Evolutionary conservation across 768 basidiomycete species (phyloP).

Genomic region (Clitopilus passeckerianus): DNA sequence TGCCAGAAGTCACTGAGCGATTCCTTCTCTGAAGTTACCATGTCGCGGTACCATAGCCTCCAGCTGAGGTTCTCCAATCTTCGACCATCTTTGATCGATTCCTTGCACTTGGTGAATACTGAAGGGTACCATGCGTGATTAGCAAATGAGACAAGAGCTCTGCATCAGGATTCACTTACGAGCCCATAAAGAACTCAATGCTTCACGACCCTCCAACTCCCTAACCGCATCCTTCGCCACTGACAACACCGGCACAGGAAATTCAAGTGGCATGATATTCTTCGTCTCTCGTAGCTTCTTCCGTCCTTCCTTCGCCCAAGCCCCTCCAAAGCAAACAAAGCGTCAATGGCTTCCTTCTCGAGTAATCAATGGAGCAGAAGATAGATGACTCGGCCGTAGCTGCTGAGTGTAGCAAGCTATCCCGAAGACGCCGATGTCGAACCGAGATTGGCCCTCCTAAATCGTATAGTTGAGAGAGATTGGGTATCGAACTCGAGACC

Average conservation of each 20-base stretch:
- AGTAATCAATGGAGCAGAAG: neutral
- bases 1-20: neutral
- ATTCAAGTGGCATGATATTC: conserved; percentile 39
- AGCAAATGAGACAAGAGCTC: neutral
- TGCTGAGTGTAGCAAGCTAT: neutral
- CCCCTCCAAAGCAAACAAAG: neutral
- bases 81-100: conserved; percentile 71
- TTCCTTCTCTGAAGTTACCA: conserved; percentile 25
- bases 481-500: neutral
- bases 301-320: neutral
- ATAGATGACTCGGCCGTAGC: neutral
- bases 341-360: neutral
- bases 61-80: conserved; percentile 86
- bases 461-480: neutral
- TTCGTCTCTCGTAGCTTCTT: neutral
- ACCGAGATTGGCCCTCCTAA: neutral
- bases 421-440: neutral
- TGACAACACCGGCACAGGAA: conserved; percentile 63
- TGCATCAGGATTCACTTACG: conserved; percentile 34
- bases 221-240: conserved; percentile 62
- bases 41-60: conserved; percentile 76
- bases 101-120: conserved; percentile 87
- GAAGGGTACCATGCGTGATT: conserved; percentile 4
- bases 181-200: conserved; percentile 63
- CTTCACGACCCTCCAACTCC: conserved; percentile 65